phyloP scores from a whole-genome alignment of 768 basidiomycete species.

The Fistulinella prunicolor region DNA sequence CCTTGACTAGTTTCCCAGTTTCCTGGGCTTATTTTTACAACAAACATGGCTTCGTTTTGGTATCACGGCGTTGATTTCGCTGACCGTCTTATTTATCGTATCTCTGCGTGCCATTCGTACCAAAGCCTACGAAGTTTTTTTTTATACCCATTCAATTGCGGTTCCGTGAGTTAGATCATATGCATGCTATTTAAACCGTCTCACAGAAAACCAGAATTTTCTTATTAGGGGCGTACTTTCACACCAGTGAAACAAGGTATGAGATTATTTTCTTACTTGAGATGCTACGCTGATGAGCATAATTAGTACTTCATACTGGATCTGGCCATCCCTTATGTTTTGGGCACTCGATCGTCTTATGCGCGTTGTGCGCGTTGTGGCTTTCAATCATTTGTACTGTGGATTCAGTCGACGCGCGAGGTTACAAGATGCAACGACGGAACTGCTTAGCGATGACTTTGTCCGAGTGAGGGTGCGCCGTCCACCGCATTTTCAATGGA shows the following conservation, averaged over 20 bases:
- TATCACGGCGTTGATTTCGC: conserved; percentile 35
- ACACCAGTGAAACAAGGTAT: conserved; percentile 27
- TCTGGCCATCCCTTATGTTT: conserved; percentile 31
- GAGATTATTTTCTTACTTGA: neutral
- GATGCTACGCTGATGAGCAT: neutral
- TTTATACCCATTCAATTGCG: conserved; percentile 44
- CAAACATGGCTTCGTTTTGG: conserved; percentile 31
- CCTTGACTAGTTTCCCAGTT: conserved; percentile 1
- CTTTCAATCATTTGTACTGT: conserved; percentile 43
- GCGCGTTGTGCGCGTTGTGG: conserved; percentile 43
- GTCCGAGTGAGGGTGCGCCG: conserved; percentile 46
- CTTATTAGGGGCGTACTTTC: conserved; percentile 41
- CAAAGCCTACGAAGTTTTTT: conserved; percentile 50
- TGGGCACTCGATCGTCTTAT: conserved; percentile 48
- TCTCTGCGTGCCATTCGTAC: conserved; percentile 49
- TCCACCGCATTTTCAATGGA: conserved; percentile 48
- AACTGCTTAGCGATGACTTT: conserved; percentile 44
- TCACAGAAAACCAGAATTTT: conserved; percentile 24
- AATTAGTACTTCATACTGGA: conserved; percentile 20
- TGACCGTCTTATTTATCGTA: conserved; percentile 44
- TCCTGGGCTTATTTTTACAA: neutral
- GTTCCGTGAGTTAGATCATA: conserved; percentile 34
- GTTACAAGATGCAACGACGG: conserved; percentile 37
- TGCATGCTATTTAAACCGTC: neutral
- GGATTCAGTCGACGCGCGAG: conserved; percentile 23